A percentile compares a stretch with the other conserved stretches of the same genome.
phyloP scores from a whole-genome alignment of 139 green algal genomes.

The Nannochloris sp. region DNA sequence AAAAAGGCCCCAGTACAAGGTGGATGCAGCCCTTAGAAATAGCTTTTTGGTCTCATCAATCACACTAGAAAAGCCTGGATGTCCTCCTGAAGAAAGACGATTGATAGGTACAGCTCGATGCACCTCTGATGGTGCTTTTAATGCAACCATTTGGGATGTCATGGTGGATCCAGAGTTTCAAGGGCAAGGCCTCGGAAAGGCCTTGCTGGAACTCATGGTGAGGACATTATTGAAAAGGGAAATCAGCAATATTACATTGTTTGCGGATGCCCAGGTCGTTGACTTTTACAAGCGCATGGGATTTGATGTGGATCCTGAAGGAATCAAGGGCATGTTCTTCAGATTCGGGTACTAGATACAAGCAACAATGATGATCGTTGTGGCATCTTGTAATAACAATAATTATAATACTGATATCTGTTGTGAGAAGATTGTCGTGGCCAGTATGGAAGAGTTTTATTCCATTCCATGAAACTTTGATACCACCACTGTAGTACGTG shows the following conservation, averaged over 20 bases:
- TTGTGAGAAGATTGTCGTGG: too few relatives aligned
- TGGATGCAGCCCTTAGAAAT: constrained; percentile 78
- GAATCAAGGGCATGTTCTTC: constrained; percentile 86
- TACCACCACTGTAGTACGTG: too few relatives aligned
- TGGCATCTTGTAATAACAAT: too few relatives aligned
- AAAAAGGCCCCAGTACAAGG: constrained; percentile 61
- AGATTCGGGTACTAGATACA: constrained; percentile 4
- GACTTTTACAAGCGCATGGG: constrained; percentile 83
- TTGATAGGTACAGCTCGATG: constrained; percentile 79
- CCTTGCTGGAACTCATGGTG: constrained; percentile 86
- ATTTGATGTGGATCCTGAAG: constrained; percentile 83
- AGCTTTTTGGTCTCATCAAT: constrained; percentile 81
- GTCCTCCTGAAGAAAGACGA: background rate
- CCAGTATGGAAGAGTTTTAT: too few relatives aligned
- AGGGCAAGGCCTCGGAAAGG: constrained; percentile 82
- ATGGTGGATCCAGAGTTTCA: constrained; percentile 87
- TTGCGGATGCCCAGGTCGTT: constrained; percentile 84
- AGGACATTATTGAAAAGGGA: constrained; percentile 72
- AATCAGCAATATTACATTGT: constrained; percentile 96
- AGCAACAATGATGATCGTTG: too few relatives aligned
- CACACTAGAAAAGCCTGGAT: constrained; percentile 29
- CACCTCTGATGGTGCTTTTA: constrained; percentile 92
- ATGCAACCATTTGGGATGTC: constrained; percentile 98
- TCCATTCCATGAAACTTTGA: too few relatives aligned
- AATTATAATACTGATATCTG: too few relatives aligned